Evolutionary conservation across 2,329 filamentous ascomycete species (phyloP).

Genomic region (Calonectria pauciramosa): DNA sequence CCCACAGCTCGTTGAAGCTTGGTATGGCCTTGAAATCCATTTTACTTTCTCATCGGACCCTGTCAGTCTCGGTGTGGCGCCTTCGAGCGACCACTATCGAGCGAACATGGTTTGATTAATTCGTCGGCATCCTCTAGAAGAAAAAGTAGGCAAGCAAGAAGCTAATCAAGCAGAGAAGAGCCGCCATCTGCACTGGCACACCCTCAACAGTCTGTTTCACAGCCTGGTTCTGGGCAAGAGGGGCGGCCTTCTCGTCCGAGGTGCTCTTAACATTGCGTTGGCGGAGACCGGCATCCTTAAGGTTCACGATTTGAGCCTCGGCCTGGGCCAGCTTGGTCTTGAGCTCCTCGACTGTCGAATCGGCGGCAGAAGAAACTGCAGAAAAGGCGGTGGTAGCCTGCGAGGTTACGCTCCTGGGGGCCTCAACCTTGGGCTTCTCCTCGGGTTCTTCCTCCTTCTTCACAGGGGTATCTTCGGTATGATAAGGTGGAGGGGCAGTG

Average conservation of each 20-base stretch:
- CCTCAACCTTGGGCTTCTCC: slow-evolving; percentile 41
- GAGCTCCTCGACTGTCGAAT: slow-evolving; percentile 69
- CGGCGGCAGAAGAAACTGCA: slow-evolving; percentile 60
- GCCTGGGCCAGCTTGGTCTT: slow-evolving; percentile 82
- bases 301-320: slow-evolving; percentile 77
- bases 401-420: slow-evolving; percentile 46
- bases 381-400: slow-evolving; percentile 63
- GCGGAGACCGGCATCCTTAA: slow-evolving; percentile 81
- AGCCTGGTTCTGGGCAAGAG: slow-evolving; percentile 65
- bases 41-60: slow-evolving; percentile 10
- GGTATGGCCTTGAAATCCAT: slow-evolving; percentile 16
- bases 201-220: slow-evolving; percentile 74
- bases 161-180: slow-evolving; percentile 86
- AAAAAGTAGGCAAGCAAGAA: slow-evolving; percentile 97
- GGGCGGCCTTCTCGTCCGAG: slow-evolving; percentile 63
- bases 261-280: slow-evolving; percentile 79
- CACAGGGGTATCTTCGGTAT: slow-evolving; percentile 51
- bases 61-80: neutral
- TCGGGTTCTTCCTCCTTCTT: slow-evolving; percentile 44
- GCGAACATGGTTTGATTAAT: slow-evolving; percentile 10
- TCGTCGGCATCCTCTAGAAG: slow-evolving; percentile 72
- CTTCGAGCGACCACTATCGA: neutral
- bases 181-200: slow-evolving; percentile 88
- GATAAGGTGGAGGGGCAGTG: slow-evolving; percentile 51
- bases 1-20: slow-evolving; percentile 16